phyloP scores from a whole-genome alignment of 2,329 filamentous ascomycete species.

The Colletotrichum brevisporum region DNA sequence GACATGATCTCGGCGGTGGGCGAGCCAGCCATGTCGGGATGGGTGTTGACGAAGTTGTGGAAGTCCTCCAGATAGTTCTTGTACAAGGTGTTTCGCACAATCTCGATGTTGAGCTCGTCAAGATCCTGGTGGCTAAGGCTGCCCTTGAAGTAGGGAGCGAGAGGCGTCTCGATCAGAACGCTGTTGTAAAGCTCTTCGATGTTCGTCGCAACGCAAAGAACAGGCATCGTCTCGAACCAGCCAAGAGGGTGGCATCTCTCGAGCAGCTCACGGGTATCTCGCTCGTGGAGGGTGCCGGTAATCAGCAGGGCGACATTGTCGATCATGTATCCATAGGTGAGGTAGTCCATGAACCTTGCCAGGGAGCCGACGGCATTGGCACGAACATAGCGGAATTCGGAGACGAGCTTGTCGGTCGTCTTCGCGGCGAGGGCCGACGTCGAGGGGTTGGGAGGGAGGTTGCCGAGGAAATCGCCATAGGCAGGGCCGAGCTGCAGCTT shows the following conservation, averaged over 20 bases:
- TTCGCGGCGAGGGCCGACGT: conserved; percentile 95
- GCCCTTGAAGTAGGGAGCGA: conserved; percentile 97
- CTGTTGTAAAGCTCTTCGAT: conserved; percentile 99
- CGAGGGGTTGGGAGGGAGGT: conserved; percentile 95
- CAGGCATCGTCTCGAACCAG: conserved; percentile 99
- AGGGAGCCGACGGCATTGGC: conserved; percentile 93
- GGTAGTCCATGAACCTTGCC: conserved; percentile 96
- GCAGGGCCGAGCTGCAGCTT: conserved; percentile 97
- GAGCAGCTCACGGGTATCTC: conserved; percentile 94
- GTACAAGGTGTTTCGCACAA: conserved; percentile 97
- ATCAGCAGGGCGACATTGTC: conserved; percentile 98
- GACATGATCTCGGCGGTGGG: conserved; percentile 96
- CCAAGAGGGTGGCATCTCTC: conserved; percentile 97
- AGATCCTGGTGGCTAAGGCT: conserved; percentile 96
- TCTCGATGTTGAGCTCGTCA: conserved; percentile 99
- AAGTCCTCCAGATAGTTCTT: conserved; percentile 99
- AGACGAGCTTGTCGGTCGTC: conserved; percentile 97
- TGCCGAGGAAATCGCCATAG: conserved; percentile 96
- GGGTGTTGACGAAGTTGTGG: conserved; percentile 91
- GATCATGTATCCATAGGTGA: conserved; percentile 99
- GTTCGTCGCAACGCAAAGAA: conserved; percentile 97
- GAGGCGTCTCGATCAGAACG: conserved; percentile 94
- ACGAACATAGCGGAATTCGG: conserved; percentile 96
- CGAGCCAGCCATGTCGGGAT: conserved; percentile 87
- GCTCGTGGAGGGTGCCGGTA: conserved; percentile 96